Percentiles rank a stretch among this genome's conserved stretches.
Evolutionary conservation across 768 basidiomycete genomes (phyloP).

Genomic region (Cystobasidium onofrii): DNA sequence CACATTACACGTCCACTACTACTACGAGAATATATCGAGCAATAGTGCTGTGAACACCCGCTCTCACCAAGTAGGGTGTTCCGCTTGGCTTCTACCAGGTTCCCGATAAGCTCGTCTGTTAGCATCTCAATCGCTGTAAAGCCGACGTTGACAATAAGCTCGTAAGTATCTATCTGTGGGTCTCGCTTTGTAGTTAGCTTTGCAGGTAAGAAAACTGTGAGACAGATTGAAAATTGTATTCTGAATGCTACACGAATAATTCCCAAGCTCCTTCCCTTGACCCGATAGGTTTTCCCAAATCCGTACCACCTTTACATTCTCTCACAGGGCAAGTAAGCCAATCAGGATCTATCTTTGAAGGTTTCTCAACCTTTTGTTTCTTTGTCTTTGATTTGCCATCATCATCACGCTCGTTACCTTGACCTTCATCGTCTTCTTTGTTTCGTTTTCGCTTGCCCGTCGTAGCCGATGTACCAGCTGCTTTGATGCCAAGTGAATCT

Average conservation of each 20-base stretch:
- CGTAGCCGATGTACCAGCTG: neutral
- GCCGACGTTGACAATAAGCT: too few relatives aligned
- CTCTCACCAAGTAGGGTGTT: too few relatives aligned
- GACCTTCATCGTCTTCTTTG: neutral
- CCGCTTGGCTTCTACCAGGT: too few relatives aligned
- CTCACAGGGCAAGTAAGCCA: slow-evolving; percentile 19
- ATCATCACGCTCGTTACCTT: neutral
- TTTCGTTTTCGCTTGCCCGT: neutral
- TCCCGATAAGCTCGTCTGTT: too few relatives aligned
- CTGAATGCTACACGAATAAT: slow-evolving; percentile 15
- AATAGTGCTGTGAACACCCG: too few relatives aligned
- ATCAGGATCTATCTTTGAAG: neutral
- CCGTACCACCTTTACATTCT: slow-evolving; percentile 18
- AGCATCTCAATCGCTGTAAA: too few relatives aligned
- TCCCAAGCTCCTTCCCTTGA: slow-evolving; percentile 24
- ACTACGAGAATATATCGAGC: too few relatives aligned
- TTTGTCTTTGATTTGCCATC: neutral
- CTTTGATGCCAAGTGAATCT: neutral
- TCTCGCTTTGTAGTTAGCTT: too few relatives aligned
- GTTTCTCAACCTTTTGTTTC: slow-evolving; percentile 11
- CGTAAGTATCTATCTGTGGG: too few relatives aligned
- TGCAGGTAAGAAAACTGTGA: too few relatives aligned
- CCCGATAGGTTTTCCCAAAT: neutral
- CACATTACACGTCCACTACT: too few relatives aligned
- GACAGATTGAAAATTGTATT: too few relatives aligned